These are phyloP conservation scores for Arthrobotrys iridis DNA, from an alignment of 2,329 filamentous ascomycete species.

Conservation along the genomic window DNA sequence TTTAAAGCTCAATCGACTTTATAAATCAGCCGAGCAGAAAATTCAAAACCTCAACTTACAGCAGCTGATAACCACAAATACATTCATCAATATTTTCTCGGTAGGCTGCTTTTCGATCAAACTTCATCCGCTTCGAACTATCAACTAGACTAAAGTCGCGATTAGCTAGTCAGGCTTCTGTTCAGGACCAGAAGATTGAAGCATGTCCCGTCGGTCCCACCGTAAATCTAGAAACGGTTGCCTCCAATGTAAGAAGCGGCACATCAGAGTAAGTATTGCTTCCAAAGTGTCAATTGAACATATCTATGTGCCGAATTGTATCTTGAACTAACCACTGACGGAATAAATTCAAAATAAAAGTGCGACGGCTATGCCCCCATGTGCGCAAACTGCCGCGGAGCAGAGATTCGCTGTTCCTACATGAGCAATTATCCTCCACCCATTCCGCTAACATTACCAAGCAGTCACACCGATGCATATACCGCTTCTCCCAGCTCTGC, in stretches of 20 bases:
- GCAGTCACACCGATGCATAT: not conserved
- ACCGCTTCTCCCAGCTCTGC: not conserved
- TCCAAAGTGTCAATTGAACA: too few relatives aligned
- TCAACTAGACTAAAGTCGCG: too few relatives aligned
- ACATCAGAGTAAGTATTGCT: slow-evolving; percentile 62
- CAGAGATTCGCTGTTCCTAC: slow-evolving; percentile 54
- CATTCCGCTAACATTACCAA: not conserved
- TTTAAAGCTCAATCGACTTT: too few relatives aligned
- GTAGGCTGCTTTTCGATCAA: too few relatives aligned
- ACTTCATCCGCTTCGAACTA: too few relatives aligned
- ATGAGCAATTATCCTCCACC: not conserved
- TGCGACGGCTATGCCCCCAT: slow-evolving; percentile 60
- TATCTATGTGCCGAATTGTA: too few relatives aligned
- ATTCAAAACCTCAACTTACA: too few relatives aligned
- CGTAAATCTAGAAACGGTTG: slow-evolving; percentile 62
- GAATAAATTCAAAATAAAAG: slow-evolving; percentile 53
- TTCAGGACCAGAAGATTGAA: not conserved
- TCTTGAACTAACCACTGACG: not conserved
- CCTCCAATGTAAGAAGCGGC: slow-evolving; percentile 61
- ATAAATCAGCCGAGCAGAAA: too few relatives aligned
- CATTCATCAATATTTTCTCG: too few relatives aligned
- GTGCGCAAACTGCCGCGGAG: slow-evolving; percentile 60
- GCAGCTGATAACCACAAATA: too few relatives aligned
- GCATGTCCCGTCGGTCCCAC: slow-evolving; percentile 59
- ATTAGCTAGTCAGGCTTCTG: too few relatives aligned